Percentiles rank a stretch among this genome's conserved stretches.
Evolutionary conservation across 257 asterid species (phyloP).

Genomic region (Verbascum thapsus): DNA sequence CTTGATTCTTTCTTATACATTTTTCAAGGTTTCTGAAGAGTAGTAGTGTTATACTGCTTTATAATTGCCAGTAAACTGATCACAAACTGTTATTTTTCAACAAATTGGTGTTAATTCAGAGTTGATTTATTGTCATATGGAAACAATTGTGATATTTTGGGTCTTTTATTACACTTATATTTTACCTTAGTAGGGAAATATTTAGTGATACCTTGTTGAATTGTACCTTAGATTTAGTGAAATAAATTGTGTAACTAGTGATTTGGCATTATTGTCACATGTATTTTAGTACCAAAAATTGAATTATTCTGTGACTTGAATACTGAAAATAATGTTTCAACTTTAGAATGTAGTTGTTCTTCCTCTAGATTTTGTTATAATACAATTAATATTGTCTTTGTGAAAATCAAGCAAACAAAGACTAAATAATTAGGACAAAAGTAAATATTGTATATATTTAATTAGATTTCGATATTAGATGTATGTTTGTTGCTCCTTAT

Average conservation of each 20-base stretch:
- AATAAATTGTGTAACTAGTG: constrained; percentile 17
- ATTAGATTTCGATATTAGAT: no score
- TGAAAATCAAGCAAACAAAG: no score
- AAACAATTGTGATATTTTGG: neutral
- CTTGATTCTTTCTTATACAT: constrained; percentile 80
- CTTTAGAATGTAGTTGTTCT: no score
- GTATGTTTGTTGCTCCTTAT: no score
- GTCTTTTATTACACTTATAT: neutral
- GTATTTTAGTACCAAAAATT: no score
- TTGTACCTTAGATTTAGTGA: neutral
- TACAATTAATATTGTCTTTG: no score
- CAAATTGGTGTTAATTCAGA: no score
- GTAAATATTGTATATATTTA: no score
- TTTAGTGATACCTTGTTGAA: neutral
- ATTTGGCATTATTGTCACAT: neutral
- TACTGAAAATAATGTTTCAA: no score
- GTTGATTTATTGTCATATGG: neutral
- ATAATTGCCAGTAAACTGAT: neutral
- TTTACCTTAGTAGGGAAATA: neutral
- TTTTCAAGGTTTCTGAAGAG: constrained; percentile 72
- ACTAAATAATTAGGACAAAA: no score
- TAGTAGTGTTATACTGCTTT: constrained; percentile 18
- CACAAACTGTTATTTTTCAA: neutral
- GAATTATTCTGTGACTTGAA: no score
- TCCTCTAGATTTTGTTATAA: no score